Percentiles rank a stretch among this genome's conserved stretches.
phyloP scores from a whole-genome alignment of 306 rosid genomes.

The Cucumis hystrix region DNA sequence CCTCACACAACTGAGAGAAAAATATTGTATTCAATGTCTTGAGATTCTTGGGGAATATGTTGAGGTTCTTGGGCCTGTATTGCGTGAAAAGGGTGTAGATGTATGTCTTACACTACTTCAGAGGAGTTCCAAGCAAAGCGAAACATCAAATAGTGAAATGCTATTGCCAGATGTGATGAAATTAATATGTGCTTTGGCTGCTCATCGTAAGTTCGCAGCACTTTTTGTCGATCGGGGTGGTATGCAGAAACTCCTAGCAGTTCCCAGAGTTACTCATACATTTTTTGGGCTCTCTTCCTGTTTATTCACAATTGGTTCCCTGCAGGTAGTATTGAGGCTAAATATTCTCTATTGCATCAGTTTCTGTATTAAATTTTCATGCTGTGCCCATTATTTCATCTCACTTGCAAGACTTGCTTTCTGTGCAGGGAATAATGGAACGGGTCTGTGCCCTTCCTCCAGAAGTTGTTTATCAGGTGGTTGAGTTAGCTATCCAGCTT shows the following conservation, averaged over 20 bases:
- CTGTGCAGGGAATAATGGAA: slow-evolving; percentile 78
- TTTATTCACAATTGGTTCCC: slow-evolving; percentile 83
- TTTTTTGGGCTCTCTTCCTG: slow-evolving; percentile 86
- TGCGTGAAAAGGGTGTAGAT: slow-evolving; percentile 92
- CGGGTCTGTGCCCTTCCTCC: slow-evolving; percentile 96
- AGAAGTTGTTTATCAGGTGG: slow-evolving; percentile 61
- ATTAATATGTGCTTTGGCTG: slow-evolving; percentile 91
- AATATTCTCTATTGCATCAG: neutral
- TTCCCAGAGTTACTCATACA: slow-evolving; percentile 75
- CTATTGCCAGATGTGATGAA: slow-evolving; percentile 90
- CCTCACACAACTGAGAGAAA: slow-evolving; percentile 74
- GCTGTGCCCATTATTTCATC: neutral
- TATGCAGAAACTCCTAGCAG: slow-evolving; percentile 85
- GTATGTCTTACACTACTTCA: slow-evolving; percentile 83
- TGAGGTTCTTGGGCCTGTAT: slow-evolving; percentile 96
- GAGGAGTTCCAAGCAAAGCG: slow-evolving; percentile 55
- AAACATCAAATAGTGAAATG: slow-evolving; percentile 48
- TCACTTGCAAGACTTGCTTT: slow-evolving; percentile 7
- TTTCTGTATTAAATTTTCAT: neutral
- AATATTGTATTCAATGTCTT: slow-evolving; percentile 91
- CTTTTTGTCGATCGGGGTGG: slow-evolving; percentile 95
- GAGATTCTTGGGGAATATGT: slow-evolving; percentile 92
- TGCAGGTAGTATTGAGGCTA: slow-evolving; percentile 49
- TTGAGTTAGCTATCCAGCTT: slow-evolving; percentile 84
- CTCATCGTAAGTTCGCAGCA: slow-evolving; percentile 94